These are phyloP conservation scores for Escallonia herrerae DNA, from an alignment of 129 eudicot genomes.

Conservation along the genomic window DNA sequence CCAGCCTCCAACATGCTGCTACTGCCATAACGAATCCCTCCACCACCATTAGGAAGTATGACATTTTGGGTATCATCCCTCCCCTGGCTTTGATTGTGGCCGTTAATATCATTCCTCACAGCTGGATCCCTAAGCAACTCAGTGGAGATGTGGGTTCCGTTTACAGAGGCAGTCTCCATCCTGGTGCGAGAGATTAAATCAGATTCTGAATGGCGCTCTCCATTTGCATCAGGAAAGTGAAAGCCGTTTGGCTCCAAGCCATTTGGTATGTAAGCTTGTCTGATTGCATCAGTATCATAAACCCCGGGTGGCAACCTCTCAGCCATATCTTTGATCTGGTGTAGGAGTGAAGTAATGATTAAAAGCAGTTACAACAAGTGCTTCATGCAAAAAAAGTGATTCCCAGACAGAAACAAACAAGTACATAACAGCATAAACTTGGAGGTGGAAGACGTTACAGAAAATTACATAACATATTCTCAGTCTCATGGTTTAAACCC, in stretches of 20 bases:
- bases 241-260: slow-evolving; percentile 50
- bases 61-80: slow-evolving; percentile 36
- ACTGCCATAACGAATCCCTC: slow-evolving; percentile 32
- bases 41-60: slow-evolving; percentile 36
- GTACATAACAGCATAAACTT: background rate
- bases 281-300: slow-evolving; percentile 55
- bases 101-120: slow-evolving; percentile 27
- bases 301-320: slow-evolving; percentile 87
- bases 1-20: slow-evolving; percentile 29
- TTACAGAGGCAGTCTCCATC: slow-evolving; percentile 19
- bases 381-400: background rate
- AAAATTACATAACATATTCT: background rate
- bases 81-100: slow-evolving; percentile 17
- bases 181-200: slow-evolving; percentile 31
- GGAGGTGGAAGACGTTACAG: background rate
- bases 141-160: slow-evolving; percentile 26
- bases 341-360: background rate
- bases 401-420: background rate
- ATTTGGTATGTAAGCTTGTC: slow-evolving; percentile 35
- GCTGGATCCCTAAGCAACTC: slow-evolving; percentile 30
- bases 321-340: slow-evolving; percentile 92
- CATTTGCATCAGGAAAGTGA: slow-evolving; percentile 36
- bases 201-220: slow-evolving; percentile 26
- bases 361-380: background rate
- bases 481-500: no score